Conservation (phyloP, 352 stramenopile species). For the Phytophthora crassamura region DNA sequence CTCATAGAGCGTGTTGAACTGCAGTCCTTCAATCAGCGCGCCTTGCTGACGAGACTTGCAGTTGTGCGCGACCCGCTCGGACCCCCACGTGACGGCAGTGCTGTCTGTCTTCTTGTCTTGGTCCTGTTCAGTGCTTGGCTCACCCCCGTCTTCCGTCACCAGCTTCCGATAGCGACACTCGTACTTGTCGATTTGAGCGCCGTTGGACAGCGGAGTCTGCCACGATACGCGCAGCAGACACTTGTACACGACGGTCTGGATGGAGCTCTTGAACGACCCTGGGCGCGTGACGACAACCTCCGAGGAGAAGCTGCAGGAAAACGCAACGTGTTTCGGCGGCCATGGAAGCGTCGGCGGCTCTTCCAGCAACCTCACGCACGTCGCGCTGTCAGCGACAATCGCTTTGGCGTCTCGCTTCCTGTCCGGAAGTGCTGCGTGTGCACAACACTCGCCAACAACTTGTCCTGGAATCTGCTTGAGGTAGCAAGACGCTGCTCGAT, state of each 20-base stretch:
- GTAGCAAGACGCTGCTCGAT: slow-evolving; percentile 59
- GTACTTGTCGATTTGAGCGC: slow-evolving; percentile 75
- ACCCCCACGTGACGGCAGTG: slow-evolving; percentile 41
- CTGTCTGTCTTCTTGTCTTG: slow-evolving; percentile 10
- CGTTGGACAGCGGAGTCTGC: slow-evolving; percentile 71
- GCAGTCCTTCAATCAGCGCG: slow-evolving; percentile 52
- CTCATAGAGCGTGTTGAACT: slow-evolving; percentile 71
- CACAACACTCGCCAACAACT: slow-evolving; percentile 66
- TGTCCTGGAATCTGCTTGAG: slow-evolving; percentile 55
- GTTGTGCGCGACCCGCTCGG: slow-evolving; percentile 52
- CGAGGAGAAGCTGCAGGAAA: slow-evolving; percentile 48
- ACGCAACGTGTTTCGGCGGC: slow-evolving; percentile 39
- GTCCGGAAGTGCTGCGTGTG: slow-evolving; percentile 28
- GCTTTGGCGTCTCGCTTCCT: slow-evolving; percentile 12
- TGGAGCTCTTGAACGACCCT: slow-evolving; percentile 32
- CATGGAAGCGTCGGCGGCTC: slow-evolving; percentile 38
- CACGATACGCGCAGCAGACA: slow-evolving; percentile 58
- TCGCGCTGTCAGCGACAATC: slow-evolving; percentile 37
- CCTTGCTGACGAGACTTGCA: slow-evolving; percentile 48
- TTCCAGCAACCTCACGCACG: slow-evolving; percentile 51
- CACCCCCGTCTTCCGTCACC: slow-evolving; percentile 37
- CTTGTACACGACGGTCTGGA: slow-evolving; percentile 64
- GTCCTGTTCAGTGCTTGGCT: slow-evolving; percentile 12
- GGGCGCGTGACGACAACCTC: slow-evolving; percentile 47
- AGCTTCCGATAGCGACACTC: slow-evolving; percentile 64